Evolutionary conservation across 2,329 filamentous ascomycete genomes (phyloP), one percentile per base, ranked within the genome.

Genomic region (Monosporascus sp.): DNA sequence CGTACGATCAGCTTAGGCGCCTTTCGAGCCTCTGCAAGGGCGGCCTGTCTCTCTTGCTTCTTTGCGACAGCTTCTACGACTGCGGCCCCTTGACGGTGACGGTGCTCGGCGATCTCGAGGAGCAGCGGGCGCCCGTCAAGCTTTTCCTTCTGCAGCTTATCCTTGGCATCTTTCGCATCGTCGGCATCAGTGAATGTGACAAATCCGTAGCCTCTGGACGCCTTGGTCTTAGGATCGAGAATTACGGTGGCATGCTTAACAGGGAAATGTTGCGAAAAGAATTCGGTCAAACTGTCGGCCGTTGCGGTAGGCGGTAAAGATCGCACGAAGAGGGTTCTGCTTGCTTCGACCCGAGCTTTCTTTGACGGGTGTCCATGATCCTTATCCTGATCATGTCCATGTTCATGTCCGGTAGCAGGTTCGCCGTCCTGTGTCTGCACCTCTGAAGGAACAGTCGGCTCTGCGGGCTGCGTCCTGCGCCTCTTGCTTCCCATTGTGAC

Each of bases 221-320:
- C 77, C 67, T 96, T 96, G 2, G 92, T 96, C 59, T 85, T 79
- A 17, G 88, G 85, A 68, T 99, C 93, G 53, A 87, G 75, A 40
- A 99, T 91, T 5, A 96, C 91, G n/a, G 88, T 89, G 50, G 94
- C 93, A 72, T 97, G 93, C 72, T 97, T 97, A 68, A 99, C 84
- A 7, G 95, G 92, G 65, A 90, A 97, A 55, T 91, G 88, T 69
- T 97, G 85, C 7, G 94, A 97, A 74, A 99, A 99, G 71, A 92
- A 87, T 55, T 91, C 86, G 55, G 91, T 89, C 58, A 99, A 79
- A 51, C 80, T 80, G 65, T 97, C 91, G 67, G 84, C 89, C 37
- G 92, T 97, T 38, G 87, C 86, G 24, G 79, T 81, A 22, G 86
- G 74, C 20, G 92, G 89, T 48, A 99, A 81, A 49, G 89, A 92